Percentiles rank a stretch among this genome's conserved stretches.
Conservation (phyloP, 2,329 filamentous ascomycete species). For the Pleomassaria siparia region DNA sequence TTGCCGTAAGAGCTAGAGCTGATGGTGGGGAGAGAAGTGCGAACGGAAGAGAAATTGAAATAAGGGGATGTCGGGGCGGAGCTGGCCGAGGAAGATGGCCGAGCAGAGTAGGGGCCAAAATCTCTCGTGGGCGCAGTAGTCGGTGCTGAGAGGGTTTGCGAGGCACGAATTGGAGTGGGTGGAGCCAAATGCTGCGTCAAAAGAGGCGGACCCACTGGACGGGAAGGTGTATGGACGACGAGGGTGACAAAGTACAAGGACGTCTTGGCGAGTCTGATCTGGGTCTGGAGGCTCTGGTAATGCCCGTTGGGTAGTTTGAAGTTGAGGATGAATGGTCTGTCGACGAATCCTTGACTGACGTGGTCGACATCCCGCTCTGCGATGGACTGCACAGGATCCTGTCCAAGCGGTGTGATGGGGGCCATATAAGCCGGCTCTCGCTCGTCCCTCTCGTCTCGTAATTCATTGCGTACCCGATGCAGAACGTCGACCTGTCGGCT, state of each 20-base stretch:
- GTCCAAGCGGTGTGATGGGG: slow-evolving; percentile 48
- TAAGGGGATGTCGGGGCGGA: slow-evolving; percentile 39
- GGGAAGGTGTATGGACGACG: slow-evolving; percentile 35
- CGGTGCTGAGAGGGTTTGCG: slow-evolving; percentile 33
- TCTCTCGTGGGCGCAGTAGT: slow-evolving; percentile 27
- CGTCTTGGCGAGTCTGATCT: slow-evolving; percentile 46
- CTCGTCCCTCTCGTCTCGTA: slow-evolving; percentile 50
- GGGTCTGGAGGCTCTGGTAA: slow-evolving; percentile 38
- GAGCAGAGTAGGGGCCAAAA: slow-evolving; percentile 28
- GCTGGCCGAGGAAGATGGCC: slow-evolving; percentile 34
- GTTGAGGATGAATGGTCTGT: slow-evolving; percentile 44
- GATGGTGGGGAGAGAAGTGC: slow-evolving; percentile 38
- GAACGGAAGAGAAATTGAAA: slow-evolving; percentile 36
- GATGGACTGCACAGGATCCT: slow-evolving; percentile 47
- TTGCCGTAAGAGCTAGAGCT: slow-evolving; percentile 37
- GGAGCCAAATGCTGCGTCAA: slow-evolving; percentile 37
- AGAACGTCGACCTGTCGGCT: slow-evolving; percentile 46
- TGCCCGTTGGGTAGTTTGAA: slow-evolving; percentile 40
- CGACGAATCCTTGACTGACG: slow-evolving; percentile 47
- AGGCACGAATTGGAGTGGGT: slow-evolving; percentile 28
- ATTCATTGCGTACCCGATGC: slow-evolving; percentile 46
- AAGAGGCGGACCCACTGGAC: slow-evolving; percentile 31
- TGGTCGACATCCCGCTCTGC: slow-evolving; percentile 47
- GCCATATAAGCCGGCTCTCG: slow-evolving; percentile 54
- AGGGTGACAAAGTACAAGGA: slow-evolving; percentile 50